These are phyloP conservation scores for Fusarium fujikuroi DNA, from an alignment of 2,329 filamentous ascomycete genomes.

Conservation along the genomic window DNA sequence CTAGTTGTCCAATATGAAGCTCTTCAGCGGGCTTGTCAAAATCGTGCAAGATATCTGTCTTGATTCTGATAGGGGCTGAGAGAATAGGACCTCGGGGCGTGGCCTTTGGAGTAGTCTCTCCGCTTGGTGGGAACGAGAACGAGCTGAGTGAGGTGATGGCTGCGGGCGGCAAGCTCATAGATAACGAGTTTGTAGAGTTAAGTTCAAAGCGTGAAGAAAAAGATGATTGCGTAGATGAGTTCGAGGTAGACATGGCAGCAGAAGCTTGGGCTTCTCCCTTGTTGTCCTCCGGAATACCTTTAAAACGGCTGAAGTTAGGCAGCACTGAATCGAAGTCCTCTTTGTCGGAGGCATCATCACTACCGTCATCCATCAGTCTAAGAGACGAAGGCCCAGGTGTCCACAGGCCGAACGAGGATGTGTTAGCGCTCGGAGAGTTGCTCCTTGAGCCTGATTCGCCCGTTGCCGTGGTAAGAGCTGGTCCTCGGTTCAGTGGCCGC, in stretches of 20 bases:
- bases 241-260: constrained; percentile 3
- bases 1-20: constrained; percentile 50
- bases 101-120: constrained; percentile 31
- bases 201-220: constrained; percentile 31
- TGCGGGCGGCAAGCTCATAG: constrained; percentile 37
- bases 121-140: constrained; percentile 35
- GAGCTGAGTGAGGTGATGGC: constrained; percentile 32
- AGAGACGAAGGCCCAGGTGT: constrained; percentile 52
- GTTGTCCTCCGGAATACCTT: constrained; percentile 32
- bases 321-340: constrained; percentile 63
- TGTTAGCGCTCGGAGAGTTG: constrained; percentile 33
- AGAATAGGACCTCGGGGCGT: constrained; percentile 45
- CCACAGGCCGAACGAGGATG: constrained; percentile 48
- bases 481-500: constrained; percentile 36
- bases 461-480: constrained; percentile 30
- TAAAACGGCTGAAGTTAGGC: constrained; percentile 60
- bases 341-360: constrained; percentile 54
- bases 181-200: constrained; percentile 29
- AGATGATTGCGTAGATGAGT: constrained; percentile 22
- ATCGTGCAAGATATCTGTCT: constrained; percentile 44
- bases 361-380: constrained; percentile 58
- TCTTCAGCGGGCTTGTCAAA: constrained; percentile 48
- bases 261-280: background rate
- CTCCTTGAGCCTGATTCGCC: constrained; percentile 33
- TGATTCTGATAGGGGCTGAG: constrained; percentile 51